Percentiles rank a stretch among this genome's conserved stretches.
phyloP scores from a whole-genome alignment of 2,329 filamentous ascomycete genomes.

The Exophiala oligosperma region DNA sequence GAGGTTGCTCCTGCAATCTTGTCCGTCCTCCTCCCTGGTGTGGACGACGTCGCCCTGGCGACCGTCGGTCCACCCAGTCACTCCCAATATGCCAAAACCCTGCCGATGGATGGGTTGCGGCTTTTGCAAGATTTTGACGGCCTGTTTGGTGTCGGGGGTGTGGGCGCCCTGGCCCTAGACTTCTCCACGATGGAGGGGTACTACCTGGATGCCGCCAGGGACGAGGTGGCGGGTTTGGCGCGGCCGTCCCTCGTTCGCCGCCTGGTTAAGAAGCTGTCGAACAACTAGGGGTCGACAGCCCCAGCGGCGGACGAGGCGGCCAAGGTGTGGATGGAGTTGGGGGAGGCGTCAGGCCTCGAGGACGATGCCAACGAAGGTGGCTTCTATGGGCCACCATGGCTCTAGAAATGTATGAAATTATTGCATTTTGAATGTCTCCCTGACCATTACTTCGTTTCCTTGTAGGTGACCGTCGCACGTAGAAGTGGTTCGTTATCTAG shows the following conservation, averaged over 20 bases:
- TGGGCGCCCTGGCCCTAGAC: not conserved
- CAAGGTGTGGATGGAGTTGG: conserved; percentile 15
- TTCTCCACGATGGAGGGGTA: not conserved
- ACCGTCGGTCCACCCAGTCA: not conserved
- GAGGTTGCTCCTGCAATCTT: conserved; percentile 4
- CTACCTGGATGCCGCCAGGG: not conserved
- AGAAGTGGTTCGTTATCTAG: too few species aligned
- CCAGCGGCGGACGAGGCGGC: conserved; percentile 16
- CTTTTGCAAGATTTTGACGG: not conserved
- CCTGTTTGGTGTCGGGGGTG: not conserved
- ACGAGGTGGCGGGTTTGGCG: not conserved
- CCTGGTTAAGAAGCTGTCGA: conserved; percentile 13
- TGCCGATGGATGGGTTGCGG: not conserved
- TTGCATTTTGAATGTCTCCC: not conserved
- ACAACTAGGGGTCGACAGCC: conserved; percentile 8
- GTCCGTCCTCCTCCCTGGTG: conserved; percentile 1
- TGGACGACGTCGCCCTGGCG: not conserved
- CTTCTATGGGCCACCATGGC: conserved; percentile 18
- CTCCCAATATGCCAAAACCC: not conserved
- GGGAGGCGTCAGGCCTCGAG: conserved; percentile 15
- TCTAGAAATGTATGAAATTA: conserved; percentile 18
- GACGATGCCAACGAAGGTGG: conserved; percentile 12
- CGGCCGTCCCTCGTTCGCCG: not conserved
- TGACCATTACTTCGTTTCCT: too few species aligned
- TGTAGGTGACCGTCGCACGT: too few species aligned